Conservation (phyloP, 768 basidiomycete genomes). For the Russula compacta region DNA sequence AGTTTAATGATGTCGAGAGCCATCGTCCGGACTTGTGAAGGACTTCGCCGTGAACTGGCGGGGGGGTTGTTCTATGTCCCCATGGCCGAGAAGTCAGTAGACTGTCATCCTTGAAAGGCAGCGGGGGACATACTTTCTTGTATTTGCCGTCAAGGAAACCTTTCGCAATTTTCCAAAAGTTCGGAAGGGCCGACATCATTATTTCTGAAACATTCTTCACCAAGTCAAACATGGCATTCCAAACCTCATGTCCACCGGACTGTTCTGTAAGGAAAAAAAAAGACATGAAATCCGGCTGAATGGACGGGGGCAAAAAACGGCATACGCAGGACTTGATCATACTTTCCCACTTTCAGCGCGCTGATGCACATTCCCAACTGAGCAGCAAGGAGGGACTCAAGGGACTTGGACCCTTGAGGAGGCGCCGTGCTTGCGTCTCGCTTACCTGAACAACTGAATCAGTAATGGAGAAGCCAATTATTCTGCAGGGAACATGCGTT, state of each 20-base stretch:
- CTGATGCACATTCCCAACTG: constrained; percentile 54
- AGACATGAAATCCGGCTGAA: neutral
- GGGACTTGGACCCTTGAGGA: constrained; percentile 28
- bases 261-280: constrained; percentile 38
- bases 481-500: constrained; percentile 31
- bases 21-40: constrained; percentile 79
- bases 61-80: constrained; percentile 24
- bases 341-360: constrained; percentile 53
- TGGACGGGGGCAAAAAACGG: neutral
- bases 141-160: constrained; percentile 91
- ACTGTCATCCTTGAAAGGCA: neutral
- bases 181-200: constrained; percentile 76
- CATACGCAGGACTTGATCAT: constrained; percentile 54
- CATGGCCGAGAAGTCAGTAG: neutral
- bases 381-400: constrained; percentile 38
- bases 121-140: constrained; percentile 50
- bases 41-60: constrained; percentile 57
- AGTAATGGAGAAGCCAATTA: neutral
- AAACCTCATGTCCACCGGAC: constrained; percentile 64
- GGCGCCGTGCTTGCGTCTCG: constrained; percentile 36
- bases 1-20: constrained; percentile 78
- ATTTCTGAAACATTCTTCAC: constrained; percentile 84
- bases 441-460: constrained; percentile 30
- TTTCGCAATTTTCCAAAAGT: constrained; percentile 89
- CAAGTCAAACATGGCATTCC: constrained; percentile 71